A percentile compares a stretch with the other conserved stretches of the same genome.
Conservation (phyloP, 176 grass and related monocot genomes). For the Saccharum spontaneum region DNA sequence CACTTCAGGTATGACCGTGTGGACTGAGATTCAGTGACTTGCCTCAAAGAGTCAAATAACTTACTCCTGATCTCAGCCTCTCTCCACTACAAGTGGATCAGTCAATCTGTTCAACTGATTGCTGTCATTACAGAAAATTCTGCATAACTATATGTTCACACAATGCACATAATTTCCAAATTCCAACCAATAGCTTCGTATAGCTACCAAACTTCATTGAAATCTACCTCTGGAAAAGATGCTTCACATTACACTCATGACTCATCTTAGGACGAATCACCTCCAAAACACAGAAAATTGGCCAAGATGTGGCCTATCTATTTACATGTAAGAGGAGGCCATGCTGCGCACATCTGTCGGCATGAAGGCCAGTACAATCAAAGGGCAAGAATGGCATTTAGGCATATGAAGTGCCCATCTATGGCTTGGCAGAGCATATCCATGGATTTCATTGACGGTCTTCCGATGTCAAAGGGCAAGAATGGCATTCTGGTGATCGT, state of each 20-base stretch:
- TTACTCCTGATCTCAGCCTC: too few species aligned
- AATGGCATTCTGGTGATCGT: too few species aligned
- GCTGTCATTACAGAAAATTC: neutral
- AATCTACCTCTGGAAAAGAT: conserved; percentile 22
- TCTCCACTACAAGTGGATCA: neutral
- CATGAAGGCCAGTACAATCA: conserved; percentile 66
- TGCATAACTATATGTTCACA: neutral
- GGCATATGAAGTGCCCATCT: too few species aligned
- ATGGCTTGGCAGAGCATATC: too few species aligned
- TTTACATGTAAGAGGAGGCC: conserved; percentile 54
- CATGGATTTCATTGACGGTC: too few species aligned
- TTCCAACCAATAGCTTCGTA: conserved; percentile 2
- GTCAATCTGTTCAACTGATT: neutral
- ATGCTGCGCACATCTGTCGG: conserved; percentile 52
- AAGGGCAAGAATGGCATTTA: too few species aligned
- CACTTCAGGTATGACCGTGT: too few species aligned
- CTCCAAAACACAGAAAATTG: neutral
- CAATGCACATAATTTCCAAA: neutral
- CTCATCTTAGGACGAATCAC: conserved; percentile 29
- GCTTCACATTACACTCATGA: neutral
- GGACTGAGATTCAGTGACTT: too few species aligned
- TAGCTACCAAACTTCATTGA: conserved; percentile 7
- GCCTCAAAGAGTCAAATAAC: neutral
- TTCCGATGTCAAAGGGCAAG: too few species aligned
- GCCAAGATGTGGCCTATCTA: too few species aligned